Evolutionary conservation across 805 yeast genomes (phyloP).

Genomic region (Kurtzmaniella fragi): DNA sequence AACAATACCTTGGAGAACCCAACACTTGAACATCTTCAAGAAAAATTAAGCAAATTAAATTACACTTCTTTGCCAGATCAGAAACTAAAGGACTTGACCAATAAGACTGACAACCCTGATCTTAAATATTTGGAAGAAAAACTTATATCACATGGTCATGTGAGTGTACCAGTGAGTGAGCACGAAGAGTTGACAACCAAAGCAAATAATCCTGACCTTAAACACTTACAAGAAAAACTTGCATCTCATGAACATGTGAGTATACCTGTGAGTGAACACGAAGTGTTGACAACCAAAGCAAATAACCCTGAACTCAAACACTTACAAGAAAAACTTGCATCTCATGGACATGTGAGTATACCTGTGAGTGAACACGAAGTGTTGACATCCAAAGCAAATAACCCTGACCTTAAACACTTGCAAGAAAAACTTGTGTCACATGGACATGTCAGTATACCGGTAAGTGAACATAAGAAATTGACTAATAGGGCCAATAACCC

Average conservation of each 20-base stretch:
- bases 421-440: slow-evolving; percentile 12
- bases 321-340: slow-evolving; percentile 5
- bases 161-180: slow-evolving; percentile 8
- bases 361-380: slow-evolving; percentile 8
- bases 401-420: slow-evolving; percentile 13
- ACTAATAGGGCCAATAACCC: slow-evolving; percentile 20
- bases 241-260: neutral
- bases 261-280: neutral
- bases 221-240: slow-evolving; percentile 11
- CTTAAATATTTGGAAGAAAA: slow-evolving; percentile 10
- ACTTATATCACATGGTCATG: slow-evolving; percentile 9
- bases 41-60: slow-evolving; percentile 15
- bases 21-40: slow-evolving; percentile 16
- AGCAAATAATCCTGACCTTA: slow-evolving; percentile 14
- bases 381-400: slow-evolving; percentile 9
- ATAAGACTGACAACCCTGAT: slow-evolving; percentile 12
- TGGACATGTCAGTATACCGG: slow-evolving; percentile 24
- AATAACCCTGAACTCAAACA: slow-evolving; percentile 7
- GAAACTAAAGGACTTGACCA: slow-evolving; percentile 16
- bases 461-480: slow-evolving; percentile 25
- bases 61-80: slow-evolving; percentile 9
- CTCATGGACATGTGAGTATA: slow-evolving; percentile 3
- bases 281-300: slow-evolving; percentile 8
- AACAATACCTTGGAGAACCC: slow-evolving; percentile 12
- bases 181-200: slow-evolving; percentile 1